Percentiles rank a stretch among this genome's conserved stretches.
Conservation (phyloP, 495 filamentous ascomycete species). For the Penicillium lividum region DNA sequence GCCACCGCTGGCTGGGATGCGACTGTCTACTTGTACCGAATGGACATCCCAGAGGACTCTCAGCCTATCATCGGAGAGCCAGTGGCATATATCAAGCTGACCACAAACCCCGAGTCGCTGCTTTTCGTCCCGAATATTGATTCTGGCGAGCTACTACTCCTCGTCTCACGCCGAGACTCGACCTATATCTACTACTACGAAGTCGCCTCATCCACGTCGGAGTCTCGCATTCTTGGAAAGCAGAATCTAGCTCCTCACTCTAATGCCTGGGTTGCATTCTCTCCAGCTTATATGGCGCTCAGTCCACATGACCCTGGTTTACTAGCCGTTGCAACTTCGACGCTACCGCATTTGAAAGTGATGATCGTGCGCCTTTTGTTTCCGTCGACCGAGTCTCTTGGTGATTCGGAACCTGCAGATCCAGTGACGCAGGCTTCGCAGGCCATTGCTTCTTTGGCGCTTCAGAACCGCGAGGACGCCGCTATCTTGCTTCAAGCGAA, state of each 20-base stretch:
- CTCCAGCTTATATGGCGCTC: conserved; percentile 58
- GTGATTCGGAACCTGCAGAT: conserved; percentile 13
- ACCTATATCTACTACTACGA: conserved; percentile 62
- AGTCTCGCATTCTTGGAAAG: conserved; percentile 47
- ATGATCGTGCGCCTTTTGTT: conserved; percentile 62
- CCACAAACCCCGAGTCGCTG: conserved; percentile 63
- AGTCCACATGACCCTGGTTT: conserved; percentile 56
- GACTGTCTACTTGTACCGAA: conserved; percentile 54
- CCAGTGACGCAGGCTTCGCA: conserved; percentile 50
- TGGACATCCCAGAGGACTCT: conserved; percentile 19
- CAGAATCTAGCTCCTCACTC: conserved; percentile 66
- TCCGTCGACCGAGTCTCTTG: conserved; percentile 31
- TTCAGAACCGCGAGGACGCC: conserved; percentile 59
- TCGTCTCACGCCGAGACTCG: conserved; percentile 62
- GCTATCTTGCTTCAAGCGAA: conserved; percentile 60
- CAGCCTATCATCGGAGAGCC: conserved; percentile 35
- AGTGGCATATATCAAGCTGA: conserved; percentile 49
- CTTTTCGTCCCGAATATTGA: conserved; percentile 54
- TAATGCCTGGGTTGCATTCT: conserved; percentile 66
- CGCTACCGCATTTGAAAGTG: conserved; percentile 66
- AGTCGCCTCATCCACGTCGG: conserved; percentile 14
- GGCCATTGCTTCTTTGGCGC: conserved; percentile 45
- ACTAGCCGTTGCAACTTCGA: conserved; percentile 62
- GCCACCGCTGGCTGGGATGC: conserved; percentile 69
- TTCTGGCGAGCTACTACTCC: conserved; percentile 45